Evolutionary conservation across 306 rosid genomes (phyloP), one percentile per base, ranked within the genome.

Genomic region (Acacia acuminata): DNA sequence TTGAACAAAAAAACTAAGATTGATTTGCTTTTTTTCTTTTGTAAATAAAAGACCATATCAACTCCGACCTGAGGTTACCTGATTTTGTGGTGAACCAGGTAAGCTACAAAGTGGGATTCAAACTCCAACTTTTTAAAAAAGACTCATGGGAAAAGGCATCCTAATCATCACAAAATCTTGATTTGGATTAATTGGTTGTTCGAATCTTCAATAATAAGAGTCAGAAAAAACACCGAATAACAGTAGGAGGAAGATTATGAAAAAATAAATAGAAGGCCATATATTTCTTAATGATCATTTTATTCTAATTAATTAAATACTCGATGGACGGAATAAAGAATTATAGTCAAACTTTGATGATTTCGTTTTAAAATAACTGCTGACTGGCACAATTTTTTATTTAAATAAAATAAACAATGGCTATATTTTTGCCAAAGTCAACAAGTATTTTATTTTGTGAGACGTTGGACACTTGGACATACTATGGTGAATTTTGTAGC

Each of bases 351-450:
- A 71, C 22, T 30, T 75, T 64, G 80, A 84, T 75, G 53, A 75
- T 78, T 63, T 55, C 68, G n/a, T 43, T 72, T 70, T 83, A 50
- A 32, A 70, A 42, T n/a, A 20, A 38, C 3, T 68, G 73, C 24
- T 68, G 48, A 68, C 73, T 38, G 30, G 27, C 14, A 19, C 11
- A 38, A 38, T 71, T 77, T 58, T 25, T 47, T 20, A 56, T 56
- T 58, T 22, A 22, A 56, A n/a, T 56, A 58, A 22, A n/a, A 56
- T n/a, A 56, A 0, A 45, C 27, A n/a, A n/a, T 61, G 70, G 77
- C 70, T 64, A 82, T 42, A 51, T 10, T 3, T 71, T 79, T 82
- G 82, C 66, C 71, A 76, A 79, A 77, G 85, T 85, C 90, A 82
- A 72, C 73, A 48, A 10, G 66, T 81, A 63, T 40, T 69, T 75